phyloP scores from a whole-genome alignment of 2,329 filamentous ascomycete genomes.

The Botrytis byssoidea region DNA sequence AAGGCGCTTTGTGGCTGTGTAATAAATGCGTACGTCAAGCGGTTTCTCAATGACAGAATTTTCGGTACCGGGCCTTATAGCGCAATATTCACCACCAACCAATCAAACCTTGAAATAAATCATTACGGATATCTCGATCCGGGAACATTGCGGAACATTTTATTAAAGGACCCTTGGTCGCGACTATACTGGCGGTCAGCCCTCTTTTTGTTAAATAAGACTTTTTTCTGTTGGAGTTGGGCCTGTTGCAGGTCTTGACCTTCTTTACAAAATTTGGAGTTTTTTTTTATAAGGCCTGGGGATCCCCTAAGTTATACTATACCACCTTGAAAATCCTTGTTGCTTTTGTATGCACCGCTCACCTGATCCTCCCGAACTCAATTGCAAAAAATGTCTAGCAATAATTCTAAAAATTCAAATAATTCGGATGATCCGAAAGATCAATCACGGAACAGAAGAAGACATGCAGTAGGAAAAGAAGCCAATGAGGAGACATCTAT shows the following conservation, averaged over 20 bases:
- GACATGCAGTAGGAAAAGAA: not conserved
- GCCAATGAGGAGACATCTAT: not conserved
- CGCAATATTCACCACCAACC: not conserved
- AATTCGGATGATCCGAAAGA: not conserved
- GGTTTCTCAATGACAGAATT: not conserved
- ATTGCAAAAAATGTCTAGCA: not conserved
- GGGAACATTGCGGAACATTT: not conserved
- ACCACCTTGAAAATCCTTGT: not conserved
- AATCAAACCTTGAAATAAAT: not conserved
- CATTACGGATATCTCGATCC: not conserved
- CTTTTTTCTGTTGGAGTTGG: not conserved
- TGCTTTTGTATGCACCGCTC: not conserved
- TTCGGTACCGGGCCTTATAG: not conserved
- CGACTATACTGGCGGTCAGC: not conserved
- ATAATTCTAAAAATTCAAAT: not conserved
- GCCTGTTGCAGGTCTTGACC: not conserved
- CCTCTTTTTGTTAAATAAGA: not conserved
- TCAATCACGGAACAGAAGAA: not conserved
- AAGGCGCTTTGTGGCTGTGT: slow-evolving; percentile 1
- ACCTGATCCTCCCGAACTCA: not conserved
- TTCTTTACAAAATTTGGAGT: not conserved
- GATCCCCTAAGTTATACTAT: not conserved
- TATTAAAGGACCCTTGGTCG: not conserved
- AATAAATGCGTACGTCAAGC: not conserved
- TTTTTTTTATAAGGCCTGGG: not conserved